Evolutionary conservation across 192 early-diverging fungal genomes (phyloP).

Genomic region (Jimgerdemannia flammicorona): DNA sequence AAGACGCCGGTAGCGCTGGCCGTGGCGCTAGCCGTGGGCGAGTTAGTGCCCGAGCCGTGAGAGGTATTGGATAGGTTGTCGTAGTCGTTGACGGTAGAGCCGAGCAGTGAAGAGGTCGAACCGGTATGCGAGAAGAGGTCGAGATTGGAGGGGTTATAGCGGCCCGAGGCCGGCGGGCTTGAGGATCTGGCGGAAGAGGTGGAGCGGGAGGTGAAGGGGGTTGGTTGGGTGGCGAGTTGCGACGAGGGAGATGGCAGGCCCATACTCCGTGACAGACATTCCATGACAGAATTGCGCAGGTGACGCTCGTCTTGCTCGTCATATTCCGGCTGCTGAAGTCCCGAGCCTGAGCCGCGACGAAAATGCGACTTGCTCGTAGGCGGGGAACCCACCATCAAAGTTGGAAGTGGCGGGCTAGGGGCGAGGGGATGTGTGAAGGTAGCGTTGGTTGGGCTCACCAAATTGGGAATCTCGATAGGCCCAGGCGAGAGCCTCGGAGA

Average conservation of each 20-base stretch:
- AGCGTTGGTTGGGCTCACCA: background rate
- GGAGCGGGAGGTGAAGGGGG: background rate
- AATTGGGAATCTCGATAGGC: background rate
- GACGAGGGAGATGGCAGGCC: slow-evolving; percentile 32
- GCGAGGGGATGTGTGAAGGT: background rate
- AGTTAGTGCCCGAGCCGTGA: background rate
- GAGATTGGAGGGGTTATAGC: slow-evolving; percentile 4
- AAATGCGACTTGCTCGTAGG: slow-evolving; percentile 9
- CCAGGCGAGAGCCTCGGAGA: background rate
- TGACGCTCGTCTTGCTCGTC: slow-evolving; percentile 52
- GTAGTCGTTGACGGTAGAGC: slow-evolving; percentile 17
- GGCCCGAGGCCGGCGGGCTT: slow-evolving; percentile 3
- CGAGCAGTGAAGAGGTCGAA: slow-evolving; percentile 1
- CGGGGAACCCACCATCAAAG: background rate
- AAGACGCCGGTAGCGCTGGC: slow-evolving; percentile 10
- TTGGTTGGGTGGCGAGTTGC: background rate
- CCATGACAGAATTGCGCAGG: slow-evolving; percentile 57
- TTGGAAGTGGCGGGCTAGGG: background rate
- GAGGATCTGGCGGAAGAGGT: background rate
- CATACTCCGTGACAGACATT: slow-evolving; percentile 57
- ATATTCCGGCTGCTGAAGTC: slow-evolving; percentile 32
- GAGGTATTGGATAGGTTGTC: slow-evolving; percentile 13
- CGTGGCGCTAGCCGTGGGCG: slow-evolving; percentile 2
- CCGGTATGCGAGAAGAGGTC: background rate
- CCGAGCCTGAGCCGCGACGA: slow-evolving; percentile 34